These are phyloP conservation scores for Didymella pomorum DNA, from an alignment of 2,329 filamentous ascomycete genomes.

Conservation along the genomic window DNA sequence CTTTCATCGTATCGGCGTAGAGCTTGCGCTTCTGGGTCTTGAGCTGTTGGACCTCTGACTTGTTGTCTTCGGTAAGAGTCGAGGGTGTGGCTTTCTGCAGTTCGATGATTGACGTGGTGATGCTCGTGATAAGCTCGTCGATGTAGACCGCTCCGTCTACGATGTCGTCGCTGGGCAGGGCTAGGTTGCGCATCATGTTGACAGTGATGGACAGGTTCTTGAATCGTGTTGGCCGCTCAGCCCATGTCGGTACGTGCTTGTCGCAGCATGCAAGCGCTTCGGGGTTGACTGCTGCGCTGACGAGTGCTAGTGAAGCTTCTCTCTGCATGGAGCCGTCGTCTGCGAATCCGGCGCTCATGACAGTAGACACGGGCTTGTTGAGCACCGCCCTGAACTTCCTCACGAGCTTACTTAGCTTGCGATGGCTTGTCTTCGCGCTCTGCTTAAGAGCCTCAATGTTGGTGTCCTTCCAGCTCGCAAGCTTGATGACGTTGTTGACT, in stretches of 20 bases:
- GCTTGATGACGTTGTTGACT: conserved; percentile 88
- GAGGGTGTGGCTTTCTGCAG: conserved; percentile 85
- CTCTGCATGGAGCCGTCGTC: conserved; percentile 31
- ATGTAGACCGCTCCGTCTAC: conserved; percentile 68
- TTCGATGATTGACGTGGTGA: conserved; percentile 73
- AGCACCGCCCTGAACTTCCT: conserved; percentile 86
- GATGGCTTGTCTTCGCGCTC: conserved; percentile 88
- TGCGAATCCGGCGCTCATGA: conserved; percentile 54
- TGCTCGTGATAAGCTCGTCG: conserved; percentile 71
- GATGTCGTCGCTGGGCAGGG: conserved; percentile 60
- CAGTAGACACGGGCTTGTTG: conserved; percentile 73
- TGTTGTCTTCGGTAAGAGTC: conserved; percentile 85
- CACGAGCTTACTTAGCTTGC: conserved; percentile 89
- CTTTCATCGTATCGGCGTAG: conserved; percentile 86
- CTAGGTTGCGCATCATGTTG: conserved; percentile 75
- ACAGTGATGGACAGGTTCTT: conserved; percentile 74
- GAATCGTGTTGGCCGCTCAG: conserved; percentile 67
- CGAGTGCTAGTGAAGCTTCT: conserved; percentile 23
- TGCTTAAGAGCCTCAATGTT: conserved; percentile 90
- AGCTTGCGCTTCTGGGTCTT: conserved; percentile 90
- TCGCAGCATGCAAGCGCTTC: conserved; percentile 34
- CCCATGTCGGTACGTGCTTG: conserved; percentile 42
- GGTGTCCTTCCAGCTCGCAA: conserved; percentile 98
- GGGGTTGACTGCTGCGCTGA: conserved; percentile 25
- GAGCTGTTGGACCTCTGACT: conserved; percentile 81